Percentiles rank a stretch among this genome's conserved stretches.
These are phyloP conservation scores for Penicillium sp. DNA, from an alignment of 2,329 filamentous ascomycete species.

Conservation along the genomic window DNA sequence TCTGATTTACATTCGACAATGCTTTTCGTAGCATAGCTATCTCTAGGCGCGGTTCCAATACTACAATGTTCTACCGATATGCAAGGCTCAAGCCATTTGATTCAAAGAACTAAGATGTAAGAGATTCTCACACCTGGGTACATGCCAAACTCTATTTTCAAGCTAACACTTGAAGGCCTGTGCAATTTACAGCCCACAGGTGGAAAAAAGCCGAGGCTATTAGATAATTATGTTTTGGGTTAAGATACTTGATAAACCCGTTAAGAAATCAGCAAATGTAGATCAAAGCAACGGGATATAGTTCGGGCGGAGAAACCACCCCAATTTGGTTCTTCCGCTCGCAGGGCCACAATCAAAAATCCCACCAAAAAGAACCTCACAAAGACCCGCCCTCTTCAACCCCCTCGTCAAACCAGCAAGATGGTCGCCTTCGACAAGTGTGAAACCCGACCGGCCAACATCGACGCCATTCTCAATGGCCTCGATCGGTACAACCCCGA, in stretches of 20 bases:
- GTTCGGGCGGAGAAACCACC: slow-evolving; percentile 17
- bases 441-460: slow-evolving; percentile 87
- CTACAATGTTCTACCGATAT: no score
- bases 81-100: no score
- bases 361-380: slow-evolving; percentile 28
- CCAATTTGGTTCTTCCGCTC: slow-evolving; percentile 19
- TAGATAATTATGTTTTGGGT: no score
- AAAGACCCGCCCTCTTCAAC: slow-evolving; percentile 24
- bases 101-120: no score
- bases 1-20: not conserved
- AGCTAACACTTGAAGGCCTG: no score
- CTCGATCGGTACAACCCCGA: slow-evolving; percentile 99
- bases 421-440: slow-evolving; percentile 73
- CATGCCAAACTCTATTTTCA: no score
- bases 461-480: slow-evolving; percentile 91
- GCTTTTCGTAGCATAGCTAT: no score
- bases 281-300: slow-evolving; percentile 5
- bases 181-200: no score
- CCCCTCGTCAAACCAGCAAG: slow-evolving; percentile 18
- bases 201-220: no score
- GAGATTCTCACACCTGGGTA: no score
- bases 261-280: no score
- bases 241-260: not conserved
- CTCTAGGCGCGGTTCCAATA: no score
- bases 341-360: slow-evolving; percentile 31